A percentile compares a stretch with the other conserved stretches of the same genome.
Evolutionary conservation across 208 protist species (phyloP).

Genomic region (Trypanosoma cruzi): DNA sequence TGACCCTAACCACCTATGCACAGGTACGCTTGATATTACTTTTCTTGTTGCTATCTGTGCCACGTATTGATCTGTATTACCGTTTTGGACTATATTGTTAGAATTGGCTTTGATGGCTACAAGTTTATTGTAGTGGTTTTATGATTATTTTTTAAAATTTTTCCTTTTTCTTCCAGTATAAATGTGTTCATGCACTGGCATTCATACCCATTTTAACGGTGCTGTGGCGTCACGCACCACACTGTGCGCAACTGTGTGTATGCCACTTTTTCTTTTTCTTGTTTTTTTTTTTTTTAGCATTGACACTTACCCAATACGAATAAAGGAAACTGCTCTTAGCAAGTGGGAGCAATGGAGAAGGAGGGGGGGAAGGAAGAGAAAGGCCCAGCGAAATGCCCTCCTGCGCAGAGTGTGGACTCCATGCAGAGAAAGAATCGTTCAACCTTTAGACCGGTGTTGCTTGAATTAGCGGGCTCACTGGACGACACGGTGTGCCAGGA

Average conservation of each 20-base stretch:
- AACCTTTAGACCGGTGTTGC: constrained; percentile 24
- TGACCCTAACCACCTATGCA: neutral
- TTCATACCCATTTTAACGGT: neutral
- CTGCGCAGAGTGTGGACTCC: neutral
- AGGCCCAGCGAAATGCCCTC: neutral
- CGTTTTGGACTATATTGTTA: neutral
- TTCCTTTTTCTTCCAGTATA: neutral
- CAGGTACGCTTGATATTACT: constrained; percentile 8
- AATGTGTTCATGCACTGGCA: neutral
- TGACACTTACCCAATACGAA: neutral
- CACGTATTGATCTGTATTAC: constrained; percentile 6
- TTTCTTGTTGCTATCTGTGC: constrained; percentile 23
- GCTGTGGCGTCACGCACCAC: neutral
- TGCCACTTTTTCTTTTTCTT: constrained; percentile 15
- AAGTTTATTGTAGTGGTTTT: neutral
- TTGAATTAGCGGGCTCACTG: constrained; percentile 64
- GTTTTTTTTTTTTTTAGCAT: constrained; percentile 8
- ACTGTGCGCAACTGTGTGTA: neutral
- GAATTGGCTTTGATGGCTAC: neutral
- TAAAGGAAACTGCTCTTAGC: neutral
- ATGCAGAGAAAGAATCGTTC: neutral
- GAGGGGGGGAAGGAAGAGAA: neutral
- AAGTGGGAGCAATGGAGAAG: neutral
- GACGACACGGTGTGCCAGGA: constrained; percentile 39
- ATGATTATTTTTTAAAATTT: neutral